These are phyloP conservation scores for Pulveroboletus sp. DNA, from an alignment of 768 basidiomycete species.

Conservation along the genomic window DNA sequence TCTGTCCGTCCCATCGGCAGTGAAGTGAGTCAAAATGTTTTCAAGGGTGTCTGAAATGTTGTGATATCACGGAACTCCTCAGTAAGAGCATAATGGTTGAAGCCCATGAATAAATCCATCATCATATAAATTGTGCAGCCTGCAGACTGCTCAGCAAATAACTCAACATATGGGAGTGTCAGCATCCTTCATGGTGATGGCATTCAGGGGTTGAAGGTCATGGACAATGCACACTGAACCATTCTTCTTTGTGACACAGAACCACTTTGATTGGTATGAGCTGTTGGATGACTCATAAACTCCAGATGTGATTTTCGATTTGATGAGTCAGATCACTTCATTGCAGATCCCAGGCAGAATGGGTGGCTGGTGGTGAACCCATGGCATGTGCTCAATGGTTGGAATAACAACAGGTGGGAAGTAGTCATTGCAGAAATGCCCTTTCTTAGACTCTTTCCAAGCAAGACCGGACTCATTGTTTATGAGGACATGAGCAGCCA, in stretches of 20 bases:
- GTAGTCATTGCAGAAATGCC: conserved; percentile 31
- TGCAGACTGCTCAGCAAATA: conserved; percentile 15
- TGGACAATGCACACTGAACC: conserved; percentile 27
- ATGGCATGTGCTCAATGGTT: conserved; percentile 34
- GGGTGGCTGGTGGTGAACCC: conserved; percentile 28
- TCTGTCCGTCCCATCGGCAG: conserved; percentile 44
- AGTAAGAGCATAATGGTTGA: neutral
- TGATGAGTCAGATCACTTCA: conserved; percentile 28
- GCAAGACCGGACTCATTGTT: conserved; percentile 35
- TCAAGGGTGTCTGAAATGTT: conserved; percentile 41
- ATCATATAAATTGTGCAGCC: too few relatives aligned
- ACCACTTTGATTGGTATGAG: conserved; percentile 39
- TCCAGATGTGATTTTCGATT: conserved; percentile 35
- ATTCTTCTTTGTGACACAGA: conserved; percentile 34
- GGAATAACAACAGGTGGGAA: conserved; percentile 35
- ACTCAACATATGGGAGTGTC: conserved; percentile 12
- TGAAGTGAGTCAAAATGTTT: conserved; percentile 27
- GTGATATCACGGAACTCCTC: conserved; percentile 35
- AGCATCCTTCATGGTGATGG: conserved; percentile 3
- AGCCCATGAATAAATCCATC: too few relatives aligned
- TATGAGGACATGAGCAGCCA: conserved; percentile 23
- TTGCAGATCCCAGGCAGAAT: conserved; percentile 28
- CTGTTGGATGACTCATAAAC: conserved; percentile 39
- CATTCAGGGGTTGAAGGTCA: conserved; percentile 23
- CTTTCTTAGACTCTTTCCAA: conserved; percentile 36